These are phyloP conservation scores for Knoxia roxburghii DNA, from an alignment of 257 asterid genomes.

Conservation along the genomic window DNA sequence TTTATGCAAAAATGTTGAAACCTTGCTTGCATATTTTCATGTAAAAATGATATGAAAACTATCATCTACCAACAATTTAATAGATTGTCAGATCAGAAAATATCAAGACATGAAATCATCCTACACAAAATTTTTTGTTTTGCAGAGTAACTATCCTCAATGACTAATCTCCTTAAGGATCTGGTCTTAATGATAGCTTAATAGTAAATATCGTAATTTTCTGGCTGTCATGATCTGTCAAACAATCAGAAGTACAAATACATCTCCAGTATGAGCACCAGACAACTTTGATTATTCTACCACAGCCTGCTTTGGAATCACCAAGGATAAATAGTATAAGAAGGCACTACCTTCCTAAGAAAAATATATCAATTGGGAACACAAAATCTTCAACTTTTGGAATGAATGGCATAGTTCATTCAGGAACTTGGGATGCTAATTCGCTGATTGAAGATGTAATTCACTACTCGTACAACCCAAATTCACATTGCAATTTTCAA, in stretches of 20 bases:
- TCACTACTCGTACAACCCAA: neutral
- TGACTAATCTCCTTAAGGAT: neutral
- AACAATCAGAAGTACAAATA: neutral
- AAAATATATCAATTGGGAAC: neutral
- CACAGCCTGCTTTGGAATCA: neutral
- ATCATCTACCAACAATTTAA: neutral
- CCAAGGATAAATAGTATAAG: neutral
- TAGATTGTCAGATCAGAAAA: neutral
- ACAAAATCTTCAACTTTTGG: neutral
- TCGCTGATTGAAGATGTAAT: neutral
- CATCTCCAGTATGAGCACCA: neutral
- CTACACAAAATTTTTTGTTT: neutral
- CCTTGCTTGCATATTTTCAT: neutral
- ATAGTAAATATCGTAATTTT: neutral
- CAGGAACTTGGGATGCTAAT: neutral
- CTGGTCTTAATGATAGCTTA: neutral
- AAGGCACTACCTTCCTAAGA: neutral
- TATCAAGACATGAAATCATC: neutral
- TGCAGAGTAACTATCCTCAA: neutral
- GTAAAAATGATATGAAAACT: neutral
- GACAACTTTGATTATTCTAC: neutral
- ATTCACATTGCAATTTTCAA: neutral
- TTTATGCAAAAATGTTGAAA: neutral
- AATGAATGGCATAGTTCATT: neutral
- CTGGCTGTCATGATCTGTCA: neutral